Base-by-base conservation (phyloP, 2,329 filamentous ascomycete species). In the Escovopsis sp. region DNA sequence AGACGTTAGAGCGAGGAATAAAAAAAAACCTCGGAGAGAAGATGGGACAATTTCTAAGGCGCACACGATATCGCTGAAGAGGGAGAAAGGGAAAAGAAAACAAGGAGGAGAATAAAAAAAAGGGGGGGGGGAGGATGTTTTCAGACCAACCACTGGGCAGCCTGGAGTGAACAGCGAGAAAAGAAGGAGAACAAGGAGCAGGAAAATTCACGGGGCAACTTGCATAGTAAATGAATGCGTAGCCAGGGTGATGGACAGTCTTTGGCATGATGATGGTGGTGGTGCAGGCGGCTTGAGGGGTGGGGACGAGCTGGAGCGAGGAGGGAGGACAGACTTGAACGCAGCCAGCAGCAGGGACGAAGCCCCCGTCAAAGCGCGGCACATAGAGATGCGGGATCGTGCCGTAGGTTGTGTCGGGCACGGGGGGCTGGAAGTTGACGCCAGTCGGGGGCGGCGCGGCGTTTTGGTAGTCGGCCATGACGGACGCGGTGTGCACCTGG, bases 371-470 rank as follows among this genome's bases (percentile, higher is more conserved):
- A 49, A 62, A 64, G 36, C 71, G 72, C 47, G 75, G 74, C 41
- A 71, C 59, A 49, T 76, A 78, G 18, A 66, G 65, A 48, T 79
- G 73, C 26, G 65, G 53, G 44, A 72, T 70, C 2, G 72, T 67
- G 4, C 75, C 75, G 53, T 68, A 65, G 36, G 68, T 70, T 12
- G 73, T 75, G 49, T 75, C 71, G 4, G 73, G 72, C 12, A 75
- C 71, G 26, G 70, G 73, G 1, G 75, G 75, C 52, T 77, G 70
- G 51, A 72, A 77, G 54, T 73, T 68, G 40, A 70, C 54, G 42
- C 68, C 69, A 39, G 53, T 53, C 28, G 60, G 56, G 36, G 64
- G 61, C 48, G 63, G 67, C n/a, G 50, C 54, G n/a, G 59, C 48
- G 49, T 66, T 65, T 47, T 60, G 59, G 49, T 71, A 70, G 45